Percentiles rank a stretch among this genome's conserved stretches.
These are phyloP conservation scores for Neurospora crassa DNA, from an alignment of 2,329 filamentous ascomycete species.

Conservation along the genomic window DNA sequence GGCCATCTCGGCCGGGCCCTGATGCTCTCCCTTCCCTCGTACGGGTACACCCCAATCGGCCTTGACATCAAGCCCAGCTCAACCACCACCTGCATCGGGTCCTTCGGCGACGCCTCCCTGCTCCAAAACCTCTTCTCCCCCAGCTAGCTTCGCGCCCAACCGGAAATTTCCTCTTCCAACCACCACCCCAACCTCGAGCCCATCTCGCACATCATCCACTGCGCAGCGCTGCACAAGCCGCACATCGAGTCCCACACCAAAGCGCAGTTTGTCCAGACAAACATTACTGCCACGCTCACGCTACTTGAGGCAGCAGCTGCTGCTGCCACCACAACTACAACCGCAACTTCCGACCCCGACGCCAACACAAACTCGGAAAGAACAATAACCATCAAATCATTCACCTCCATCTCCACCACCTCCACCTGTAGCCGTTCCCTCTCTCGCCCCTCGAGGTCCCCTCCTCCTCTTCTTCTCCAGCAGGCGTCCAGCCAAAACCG, in stretches of 20 bases:
- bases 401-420: constrained; percentile 37
- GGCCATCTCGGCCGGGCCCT: constrained; percentile 37
- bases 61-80: constrained; percentile 31
- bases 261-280: constrained; percentile 33
- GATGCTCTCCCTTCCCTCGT: constrained; percentile 30
- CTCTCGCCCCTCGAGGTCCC: constrained; percentile 23
- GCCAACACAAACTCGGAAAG: neutral
- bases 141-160: neutral
- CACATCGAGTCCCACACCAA: constrained; percentile 36
- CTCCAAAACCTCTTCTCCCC: constrained; percentile 22
- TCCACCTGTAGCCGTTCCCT: constrained; percentile 29
- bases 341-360: no score
- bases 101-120: constrained; percentile 27
- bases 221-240: constrained; percentile 38
- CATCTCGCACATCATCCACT: constrained; percentile 30
- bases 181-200: constrained; percentile 19
- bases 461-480: constrained; percentile 26
- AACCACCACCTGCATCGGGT: constrained; percentile 28
- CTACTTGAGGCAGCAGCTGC: constrained; percentile 31
- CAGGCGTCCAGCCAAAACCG: constrained; percentile 21
- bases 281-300: constrained; percentile 32
- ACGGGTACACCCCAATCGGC: constrained; percentile 32
- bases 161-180: neutral
- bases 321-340: constrained; percentile 2
- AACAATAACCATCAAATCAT: constrained; percentile 24